Base-by-base conservation (phyloP, 2,329 filamentous ascomycete species). In the Pseudogymnoascus sp. region DNA sequence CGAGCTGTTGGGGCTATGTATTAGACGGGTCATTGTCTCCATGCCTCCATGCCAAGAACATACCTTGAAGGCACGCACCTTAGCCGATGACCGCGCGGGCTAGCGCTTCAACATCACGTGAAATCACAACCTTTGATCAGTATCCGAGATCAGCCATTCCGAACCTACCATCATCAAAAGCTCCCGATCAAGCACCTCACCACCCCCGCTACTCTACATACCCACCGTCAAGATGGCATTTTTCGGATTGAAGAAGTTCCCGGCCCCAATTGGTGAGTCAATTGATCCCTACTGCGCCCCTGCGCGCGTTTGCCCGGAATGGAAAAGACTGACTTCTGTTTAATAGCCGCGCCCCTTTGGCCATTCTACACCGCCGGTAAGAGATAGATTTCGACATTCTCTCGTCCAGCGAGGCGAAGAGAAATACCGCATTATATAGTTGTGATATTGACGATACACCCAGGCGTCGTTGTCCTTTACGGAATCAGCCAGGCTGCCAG, bases 361-460 rank as follows among this genome's bases (percentile, higher is more conserved):
- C 93, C 93, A 72, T 97, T 97, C 86, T 95, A 93, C 84, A 83
- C 84, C 78, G 93, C 93, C 77, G 92, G 93, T 96, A 95, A 76
- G 90, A 60, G 31, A 36, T 38, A 36, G 21, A 60, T 23, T 37
- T 16, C 56, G 56, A 60, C 56, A 60, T 14, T 21, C 11, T 21
- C n/a, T 16, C 49, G 31, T 16, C 16, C 31, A 37, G 31, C 31
- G 36, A 36, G 5, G 16, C 36, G 31, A 60, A 3, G 31, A 62
- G 37, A 38, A 6, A 18, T 43, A 16, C 38, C 11, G 60, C 6
- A 31, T 31, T 31, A 60, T 60, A 25, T n/a, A 21, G 3, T 31
- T 18, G 40, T 34, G 14, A 40, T 61, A 56, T 62, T 66, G 56
- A 65, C 36, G 14, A 28, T 36, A 56, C 69, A 70, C 65, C 63